These are phyloP conservation scores for Raddia guianensis DNA, from an alignment of 176 grass and related monocot genomes.

Conservation along the genomic window DNA sequence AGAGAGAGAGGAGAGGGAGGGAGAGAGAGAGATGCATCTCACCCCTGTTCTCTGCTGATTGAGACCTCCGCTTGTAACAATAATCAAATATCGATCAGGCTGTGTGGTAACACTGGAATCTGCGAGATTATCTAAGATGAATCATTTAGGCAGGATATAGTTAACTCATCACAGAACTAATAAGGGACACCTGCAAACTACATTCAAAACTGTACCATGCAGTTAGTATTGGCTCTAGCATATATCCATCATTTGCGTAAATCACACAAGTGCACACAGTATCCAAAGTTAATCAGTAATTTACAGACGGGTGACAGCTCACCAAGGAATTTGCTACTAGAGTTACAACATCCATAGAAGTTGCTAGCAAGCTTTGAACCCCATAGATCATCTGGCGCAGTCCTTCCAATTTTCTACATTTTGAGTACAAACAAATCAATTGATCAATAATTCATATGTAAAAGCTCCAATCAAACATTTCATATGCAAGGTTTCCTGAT, in stretches of 20 bases:
- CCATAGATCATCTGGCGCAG: conserved; percentile 53
- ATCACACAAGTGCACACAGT: no score
- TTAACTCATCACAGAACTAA: no score
- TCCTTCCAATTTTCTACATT: conserved; percentile 47
- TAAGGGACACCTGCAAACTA: no score
- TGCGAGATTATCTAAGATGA: not conserved
- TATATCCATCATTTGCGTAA: no score
- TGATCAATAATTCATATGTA: not conserved
- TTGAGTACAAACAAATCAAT: conserved; percentile 28
- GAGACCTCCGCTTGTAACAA: conserved; percentile 80
- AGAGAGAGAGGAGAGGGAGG: conserved; percentile 18
- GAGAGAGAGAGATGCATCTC: conserved; percentile 31
- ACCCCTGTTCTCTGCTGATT: conserved; percentile 96
- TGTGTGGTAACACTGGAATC: conserved; percentile 54
- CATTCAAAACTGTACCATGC: no score
- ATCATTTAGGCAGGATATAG: no score
- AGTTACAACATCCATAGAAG: conserved; percentile 75
- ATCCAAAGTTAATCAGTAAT: no score
- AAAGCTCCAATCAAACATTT: conserved; percentile 25
- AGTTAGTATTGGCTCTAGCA: no score
- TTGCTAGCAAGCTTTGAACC: conserved; percentile 60
- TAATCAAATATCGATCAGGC: conserved; percentile 71
- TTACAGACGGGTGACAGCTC: not conserved
- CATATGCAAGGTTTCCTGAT: not conserved
- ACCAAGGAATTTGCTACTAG: conserved; percentile 72